Evolutionary conservation across 2,329 filamentous ascomycete species (phyloP), one percentile per base, ranked within the genome.

Genomic region (Verticillium tricorpus): DNA sequence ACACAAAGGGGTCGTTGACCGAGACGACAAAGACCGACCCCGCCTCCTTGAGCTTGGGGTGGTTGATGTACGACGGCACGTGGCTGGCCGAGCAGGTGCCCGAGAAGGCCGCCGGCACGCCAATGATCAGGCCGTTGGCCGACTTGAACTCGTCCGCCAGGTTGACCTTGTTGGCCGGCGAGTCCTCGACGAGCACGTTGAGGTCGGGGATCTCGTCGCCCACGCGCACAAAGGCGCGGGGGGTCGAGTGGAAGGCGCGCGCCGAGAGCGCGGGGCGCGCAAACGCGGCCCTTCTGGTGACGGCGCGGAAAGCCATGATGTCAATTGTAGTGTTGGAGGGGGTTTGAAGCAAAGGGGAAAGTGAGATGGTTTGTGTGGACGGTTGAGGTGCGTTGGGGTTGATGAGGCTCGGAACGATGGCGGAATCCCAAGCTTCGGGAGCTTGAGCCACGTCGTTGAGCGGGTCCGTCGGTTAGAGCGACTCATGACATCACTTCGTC

Each of bases 1-100:
- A 96, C 91, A 97, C 93, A 74, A 97, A 97, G 22, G 93, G 86
- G 74, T 98, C 94, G 74, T 98, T 98, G 73, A 97, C 93, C 17
- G 91, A 88, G 61, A 98, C 87, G 50, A 98, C 92, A 71, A 96
- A 96, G 56, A 97, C 91, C 70, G 90, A 83, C 57, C 93, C 93
- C 34, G 91, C 92, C 64, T 89, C 82, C 78, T 91, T 91, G 69
- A 96, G 83, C 74, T 89, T 87, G 61, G 89, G 83, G 73, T 92
- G 90, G 72, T 87, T 88, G 76, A 97, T 89, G 78, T 93, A 98
- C 61, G 91, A 90, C 1, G 94, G 94, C 56, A 98, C 82, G 73
- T 98, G 94, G 65, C 74, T 79, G 71, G 79, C 77, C 56, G 84
- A 86, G 78, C 82, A 85, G 32, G 79, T 80, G 31, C 78, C 78